These are phyloP conservation scores for Wickerhamiella azyma DNA, from an alignment of 805 yeast genomes.

Conservation along the genomic window DNA sequence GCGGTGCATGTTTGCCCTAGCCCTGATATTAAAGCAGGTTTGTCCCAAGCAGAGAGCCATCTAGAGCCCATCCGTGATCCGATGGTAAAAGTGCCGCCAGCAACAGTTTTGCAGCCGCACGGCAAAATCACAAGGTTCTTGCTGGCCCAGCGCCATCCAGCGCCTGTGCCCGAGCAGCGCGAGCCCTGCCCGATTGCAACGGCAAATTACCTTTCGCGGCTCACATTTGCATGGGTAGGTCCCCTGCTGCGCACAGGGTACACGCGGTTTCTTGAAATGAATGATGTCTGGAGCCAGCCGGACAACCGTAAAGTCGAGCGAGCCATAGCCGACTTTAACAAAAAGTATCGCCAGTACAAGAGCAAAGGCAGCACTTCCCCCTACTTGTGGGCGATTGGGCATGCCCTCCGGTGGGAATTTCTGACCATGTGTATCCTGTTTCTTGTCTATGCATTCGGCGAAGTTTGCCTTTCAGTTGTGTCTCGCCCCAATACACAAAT, in stretches of 20 bases:
- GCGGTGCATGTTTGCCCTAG: no score
- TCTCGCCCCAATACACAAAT: slow-evolving; percentile 14
- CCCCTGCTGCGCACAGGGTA: slow-evolving; percentile 32
- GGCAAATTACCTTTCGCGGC: slow-evolving; percentile 29
- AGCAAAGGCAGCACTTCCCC: slow-evolving; percentile 3
- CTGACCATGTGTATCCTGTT: slow-evolving; percentile 5
- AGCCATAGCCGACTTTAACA: slow-evolving; percentile 12
- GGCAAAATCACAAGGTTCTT: slow-evolving; percentile 9
- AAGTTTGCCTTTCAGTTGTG: slow-evolving; percentile 18
- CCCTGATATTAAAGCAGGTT: no score
- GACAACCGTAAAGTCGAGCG: slow-evolving; percentile 13
- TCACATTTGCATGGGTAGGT: slow-evolving; percentile 41
- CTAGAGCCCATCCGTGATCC: no score
- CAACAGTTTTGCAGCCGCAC: slow-evolving; percentile 12
- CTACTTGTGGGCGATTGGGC: slow-evolving; percentile 16
- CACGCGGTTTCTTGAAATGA: slow-evolving; percentile 17
- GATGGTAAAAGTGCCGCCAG: neutral
- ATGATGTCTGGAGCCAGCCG: slow-evolving; percentile 16
- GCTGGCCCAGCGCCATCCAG: slow-evolving; percentile 11
- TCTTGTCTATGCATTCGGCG: slow-evolving; percentile 14
- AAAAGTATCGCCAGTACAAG: slow-evolving; percentile 11
- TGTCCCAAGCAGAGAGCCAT: no score
- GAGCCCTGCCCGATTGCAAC: slow-evolving; percentile 12
- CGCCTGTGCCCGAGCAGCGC: slow-evolving; percentile 18
- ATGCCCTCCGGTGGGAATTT: slow-evolving; percentile 16